Percentiles rank a stretch among this genome's conserved stretches.
These are phyloP conservation scores for Geranium brycei DNA, from an alignment of 345 rosid species.

Conservation along the genomic window DNA sequence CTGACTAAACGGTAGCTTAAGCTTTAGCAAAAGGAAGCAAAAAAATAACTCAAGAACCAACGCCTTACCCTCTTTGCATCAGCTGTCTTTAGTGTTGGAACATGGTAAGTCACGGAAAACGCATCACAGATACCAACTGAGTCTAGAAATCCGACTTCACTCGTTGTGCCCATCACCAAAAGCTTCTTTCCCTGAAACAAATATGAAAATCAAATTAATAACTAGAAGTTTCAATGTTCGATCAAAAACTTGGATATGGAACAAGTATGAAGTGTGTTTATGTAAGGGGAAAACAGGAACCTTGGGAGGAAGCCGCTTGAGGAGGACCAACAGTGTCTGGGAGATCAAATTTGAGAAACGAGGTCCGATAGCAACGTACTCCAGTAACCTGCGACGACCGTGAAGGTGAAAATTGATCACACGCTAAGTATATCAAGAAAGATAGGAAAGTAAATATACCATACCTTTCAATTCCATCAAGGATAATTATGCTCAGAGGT, in stretches of 20 bases:
- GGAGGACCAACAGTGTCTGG: slow-evolving; percentile 82
- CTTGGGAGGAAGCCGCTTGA: slow-evolving; percentile 94
- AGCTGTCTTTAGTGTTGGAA: slow-evolving; percentile 56
- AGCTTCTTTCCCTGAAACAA: slow-evolving; percentile 71
- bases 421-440: neutral
- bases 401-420: slow-evolving; percentile 4
- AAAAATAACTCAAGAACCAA: neutral
- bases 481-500: slow-evolving; percentile 86
- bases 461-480: slow-evolving; percentile 95
- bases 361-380: slow-evolving; percentile 92
- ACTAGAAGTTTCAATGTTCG: neutral
- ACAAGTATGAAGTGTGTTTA: neutral
- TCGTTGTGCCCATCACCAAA: slow-evolving; percentile 84
- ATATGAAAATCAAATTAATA: slow-evolving; percentile 2
- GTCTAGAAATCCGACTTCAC: slow-evolving; percentile 72
- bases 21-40: neutral
- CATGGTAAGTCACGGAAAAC: slow-evolving; percentile 59
- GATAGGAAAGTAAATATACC: slow-evolving; percentile 1
- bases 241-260: neutral
- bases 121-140: slow-evolving; percentile 60
- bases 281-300: slow-evolving; percentile 20
- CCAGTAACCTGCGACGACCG: slow-evolving; percentile 57
- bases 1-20: no score
- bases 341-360: slow-evolving; percentile 85
- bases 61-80: slow-evolving; percentile 73